Conservation (phyloP, 768 basidiomycete genomes). For the Dacryopinax spathularia region DNA sequence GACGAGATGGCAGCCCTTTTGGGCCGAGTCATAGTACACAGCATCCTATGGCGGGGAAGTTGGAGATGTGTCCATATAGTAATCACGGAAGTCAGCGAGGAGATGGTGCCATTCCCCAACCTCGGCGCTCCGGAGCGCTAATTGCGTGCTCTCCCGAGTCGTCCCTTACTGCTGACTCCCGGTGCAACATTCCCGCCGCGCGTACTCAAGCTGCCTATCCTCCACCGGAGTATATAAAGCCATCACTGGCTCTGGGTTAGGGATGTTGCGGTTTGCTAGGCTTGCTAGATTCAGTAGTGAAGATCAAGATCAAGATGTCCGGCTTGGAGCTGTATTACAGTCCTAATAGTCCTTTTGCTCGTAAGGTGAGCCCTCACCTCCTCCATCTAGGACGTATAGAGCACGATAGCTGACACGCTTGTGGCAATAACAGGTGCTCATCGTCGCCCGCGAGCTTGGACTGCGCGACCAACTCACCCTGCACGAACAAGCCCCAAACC, state of each 20-base stretch:
- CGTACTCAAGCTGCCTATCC: no score
- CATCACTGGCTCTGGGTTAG: no score
- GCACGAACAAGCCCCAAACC: neutral
- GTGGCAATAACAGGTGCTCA: slow-evolving; percentile 2
- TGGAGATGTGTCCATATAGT: no score
- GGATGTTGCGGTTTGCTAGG: no score
- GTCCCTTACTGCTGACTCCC: neutral
- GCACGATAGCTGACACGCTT: neutral
- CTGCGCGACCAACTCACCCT: neutral
- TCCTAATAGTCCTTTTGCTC: neutral
- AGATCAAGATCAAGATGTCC: neutral
- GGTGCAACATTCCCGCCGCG: neutral
- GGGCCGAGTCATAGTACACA: no score
- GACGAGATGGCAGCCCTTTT: no score
- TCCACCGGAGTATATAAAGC: no score
- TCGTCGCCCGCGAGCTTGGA: neutral
- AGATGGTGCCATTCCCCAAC: neutral
- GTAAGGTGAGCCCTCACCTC: neutral
- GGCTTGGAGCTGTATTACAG: neutral
- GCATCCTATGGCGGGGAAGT: no score
- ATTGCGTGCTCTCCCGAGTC: neutral
- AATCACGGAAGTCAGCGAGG: neutral
- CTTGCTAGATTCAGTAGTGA: neutral
- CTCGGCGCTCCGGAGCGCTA: neutral
- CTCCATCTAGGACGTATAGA: no score